Conservation (phyloP, 2,329 filamentous ascomycete species). For the Trichoderma breve region DNA sequence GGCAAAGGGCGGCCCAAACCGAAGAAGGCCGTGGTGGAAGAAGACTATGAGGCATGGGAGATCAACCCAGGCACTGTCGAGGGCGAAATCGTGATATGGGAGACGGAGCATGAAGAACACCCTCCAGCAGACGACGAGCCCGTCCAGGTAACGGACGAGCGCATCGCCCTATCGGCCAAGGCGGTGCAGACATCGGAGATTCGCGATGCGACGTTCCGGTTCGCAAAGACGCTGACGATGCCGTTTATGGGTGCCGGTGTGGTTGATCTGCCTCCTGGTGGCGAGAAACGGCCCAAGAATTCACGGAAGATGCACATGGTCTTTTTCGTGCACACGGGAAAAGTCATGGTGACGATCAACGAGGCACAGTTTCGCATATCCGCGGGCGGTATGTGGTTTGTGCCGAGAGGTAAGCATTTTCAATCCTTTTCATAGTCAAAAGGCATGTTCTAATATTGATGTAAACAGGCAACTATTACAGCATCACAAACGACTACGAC, state of each 20-base stretch:
- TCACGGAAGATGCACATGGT: conserved; percentile 95
- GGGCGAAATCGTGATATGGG: conserved; percentile 64
- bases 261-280: conserved; percentile 80
- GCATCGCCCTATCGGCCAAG: conserved; percentile 54
- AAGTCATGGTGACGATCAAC: conserved; percentile 75
- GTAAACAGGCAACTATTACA: conserved; percentile 80
- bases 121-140: conserved; percentile 56
- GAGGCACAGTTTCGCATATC: conserved; percentile 76
- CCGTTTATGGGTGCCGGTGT: conserved; percentile 88
- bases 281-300: conserved; percentile 87
- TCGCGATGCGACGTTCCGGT: conserved; percentile 71
- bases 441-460: not conserved
- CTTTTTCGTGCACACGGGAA: conserved; percentile 85
- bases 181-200: conserved; percentile 59
- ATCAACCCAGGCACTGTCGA: conserved; percentile 60
- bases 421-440: not conserved
- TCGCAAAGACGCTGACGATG: conserved; percentile 80
- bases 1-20: conserved; percentile 31
- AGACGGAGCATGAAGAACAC: conserved; percentile 53
- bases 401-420: conserved; percentile 76
- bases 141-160: conserved; percentile 53
- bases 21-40: conserved; percentile 44
- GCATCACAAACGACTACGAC: conserved; percentile 77
- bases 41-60: conserved; percentile 69
- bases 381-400: conserved; percentile 88